These are phyloP conservation scores for Didymella pinodella DNA, from an alignment of 2,329 filamentous ascomycete genomes.

Conservation along the genomic window DNA sequence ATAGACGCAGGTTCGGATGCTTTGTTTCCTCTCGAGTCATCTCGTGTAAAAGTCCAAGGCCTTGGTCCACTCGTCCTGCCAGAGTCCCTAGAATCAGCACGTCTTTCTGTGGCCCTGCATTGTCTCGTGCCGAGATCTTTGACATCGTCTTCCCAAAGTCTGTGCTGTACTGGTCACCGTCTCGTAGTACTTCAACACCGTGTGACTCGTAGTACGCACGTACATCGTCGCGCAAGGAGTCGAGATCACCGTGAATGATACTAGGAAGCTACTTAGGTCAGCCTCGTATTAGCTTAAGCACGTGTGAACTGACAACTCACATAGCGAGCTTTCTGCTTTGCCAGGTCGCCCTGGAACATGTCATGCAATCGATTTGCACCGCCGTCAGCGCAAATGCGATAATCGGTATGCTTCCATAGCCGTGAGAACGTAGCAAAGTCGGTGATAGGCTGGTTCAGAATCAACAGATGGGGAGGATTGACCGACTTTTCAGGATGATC, in stretches of 20 bases:
- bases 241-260: slow-evolving; percentile 87
- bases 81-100: slow-evolving; percentile 86
- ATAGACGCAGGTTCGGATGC: slow-evolving; percentile 64
- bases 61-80: slow-evolving; percentile 91
- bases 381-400: slow-evolving; percentile 85
- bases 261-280: slow-evolving; percentile 53
- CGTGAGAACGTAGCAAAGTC: slow-evolving; percentile 59
- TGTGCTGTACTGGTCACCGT: slow-evolving; percentile 84
- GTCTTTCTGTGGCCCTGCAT: slow-evolving; percentile 54
- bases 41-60: slow-evolving; percentile 86
- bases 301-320: slow-evolving; percentile 30
- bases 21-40: slow-evolving; percentile 65
- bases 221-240: slow-evolving; percentile 74
- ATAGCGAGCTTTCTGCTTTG: slow-evolving; percentile 36
- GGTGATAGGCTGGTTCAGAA: slow-evolving; percentile 56
- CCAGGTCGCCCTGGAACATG: slow-evolving; percentile 49
- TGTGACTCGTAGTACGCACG: slow-evolving; percentile 71
- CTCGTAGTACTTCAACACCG: slow-evolving; percentile 69
- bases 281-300: background rate
- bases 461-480: slow-evolving; percentile 48
- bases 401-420: slow-evolving; percentile 62
- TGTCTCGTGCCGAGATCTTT: slow-evolving; percentile 61
- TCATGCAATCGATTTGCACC: slow-evolving; percentile 80
- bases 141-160: slow-evolving; percentile 85
- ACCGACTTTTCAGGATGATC: slow-evolving; percentile 28